Percentiles rank a stretch among this genome's conserved stretches.
Evolutionary conservation across 495 filamentous ascomycete species (phyloP).

Genomic region (Saxophila tyrrhenica): DNA sequence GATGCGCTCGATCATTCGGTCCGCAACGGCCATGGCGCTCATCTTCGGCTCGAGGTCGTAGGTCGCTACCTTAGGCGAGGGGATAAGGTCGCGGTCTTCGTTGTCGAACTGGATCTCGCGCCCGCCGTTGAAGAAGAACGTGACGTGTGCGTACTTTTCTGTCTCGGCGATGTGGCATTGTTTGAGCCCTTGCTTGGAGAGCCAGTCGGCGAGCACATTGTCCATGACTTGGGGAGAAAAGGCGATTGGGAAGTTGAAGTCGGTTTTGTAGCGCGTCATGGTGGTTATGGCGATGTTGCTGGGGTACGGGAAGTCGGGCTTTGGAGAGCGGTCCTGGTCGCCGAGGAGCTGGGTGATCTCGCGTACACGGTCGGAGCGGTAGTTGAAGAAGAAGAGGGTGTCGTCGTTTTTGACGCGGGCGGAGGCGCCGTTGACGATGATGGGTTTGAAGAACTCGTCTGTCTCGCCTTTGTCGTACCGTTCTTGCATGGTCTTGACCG

Average conservation of each 20-base stretch:
- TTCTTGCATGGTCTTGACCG: constrained; percentile 74
- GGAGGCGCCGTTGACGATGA: constrained; percentile 81
- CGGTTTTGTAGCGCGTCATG: constrained; percentile 97
- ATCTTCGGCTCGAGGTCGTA: constrained; percentile 96
- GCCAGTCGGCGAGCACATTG: constrained; percentile 92
- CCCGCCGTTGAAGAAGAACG: constrained; percentile 99
- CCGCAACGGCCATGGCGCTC: constrained; percentile 77
- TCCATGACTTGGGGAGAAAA: constrained; percentile 93
- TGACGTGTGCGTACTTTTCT: constrained; percentile 98
- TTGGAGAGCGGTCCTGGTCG: constrained; percentile 77
- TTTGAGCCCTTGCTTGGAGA: constrained; percentile 72
- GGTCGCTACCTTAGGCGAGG: constrained; percentile 71
- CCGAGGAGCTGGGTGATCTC: constrained; percentile 93
- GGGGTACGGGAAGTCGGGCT: constrained; percentile 87
- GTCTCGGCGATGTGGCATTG: constrained; percentile 97
- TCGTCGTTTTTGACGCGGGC: constrained; percentile 79
- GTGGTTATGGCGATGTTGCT: constrained; percentile 84
- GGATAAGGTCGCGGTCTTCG: constrained; percentile 70
- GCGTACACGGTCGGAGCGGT: constrained; percentile 94
- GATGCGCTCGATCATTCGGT: constrained; percentile 77
- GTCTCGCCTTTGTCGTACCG: constrained; percentile 78
- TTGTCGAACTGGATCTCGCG: constrained; percentile 92
- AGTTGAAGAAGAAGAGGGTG: constrained; percentile 99
- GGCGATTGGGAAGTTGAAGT: constrained; percentile 86
- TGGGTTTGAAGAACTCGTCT: constrained; percentile 97